Evolutionary conservation across 176 grass and related monocot genomes (phyloP).

Genomic region (Oryza glaberrima): DNA sequence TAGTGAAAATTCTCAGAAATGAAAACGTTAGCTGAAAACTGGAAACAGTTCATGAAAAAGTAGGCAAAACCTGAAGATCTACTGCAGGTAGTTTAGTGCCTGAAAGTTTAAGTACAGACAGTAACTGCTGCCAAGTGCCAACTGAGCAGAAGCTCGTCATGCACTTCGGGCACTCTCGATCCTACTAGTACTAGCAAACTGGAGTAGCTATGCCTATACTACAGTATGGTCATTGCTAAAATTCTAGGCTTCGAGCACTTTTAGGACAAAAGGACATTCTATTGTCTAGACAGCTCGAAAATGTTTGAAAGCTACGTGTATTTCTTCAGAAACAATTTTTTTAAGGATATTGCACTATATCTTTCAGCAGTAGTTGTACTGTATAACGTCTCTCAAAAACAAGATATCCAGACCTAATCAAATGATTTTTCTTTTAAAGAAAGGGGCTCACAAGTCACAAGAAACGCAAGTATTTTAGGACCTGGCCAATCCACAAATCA

Average conservation of each 20-base stretch:
- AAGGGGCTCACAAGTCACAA: neutral
- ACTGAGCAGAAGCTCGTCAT: neutral
- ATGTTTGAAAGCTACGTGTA: neutral
- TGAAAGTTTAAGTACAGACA: neutral
- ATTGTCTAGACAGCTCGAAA: neutral
- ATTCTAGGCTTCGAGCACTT: conserved; percentile 14
- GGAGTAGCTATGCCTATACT: neutral
- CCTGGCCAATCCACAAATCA: neutral
- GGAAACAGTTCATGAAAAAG: neutral
- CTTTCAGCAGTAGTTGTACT: neutral
- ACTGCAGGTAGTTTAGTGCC: neutral
- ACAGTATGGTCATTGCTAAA: neutral
- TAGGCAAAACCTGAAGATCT: neutral
- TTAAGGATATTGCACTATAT: neutral
- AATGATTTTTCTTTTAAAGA: neutral
- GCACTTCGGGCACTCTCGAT: neutral
- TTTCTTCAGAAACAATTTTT: neutral
- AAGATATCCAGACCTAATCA: neutral
- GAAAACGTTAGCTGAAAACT: neutral
- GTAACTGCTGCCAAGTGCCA: neutral
- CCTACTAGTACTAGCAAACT: too few relatives aligned
- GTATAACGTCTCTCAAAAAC: neutral
- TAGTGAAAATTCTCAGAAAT: neutral
- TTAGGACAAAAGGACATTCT: conserved; percentile 13
- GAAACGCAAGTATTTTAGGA: neutral